Evolutionary conservation across 78 protist genomes (phyloP).

Genomic region (Guillardia theta): DNA sequence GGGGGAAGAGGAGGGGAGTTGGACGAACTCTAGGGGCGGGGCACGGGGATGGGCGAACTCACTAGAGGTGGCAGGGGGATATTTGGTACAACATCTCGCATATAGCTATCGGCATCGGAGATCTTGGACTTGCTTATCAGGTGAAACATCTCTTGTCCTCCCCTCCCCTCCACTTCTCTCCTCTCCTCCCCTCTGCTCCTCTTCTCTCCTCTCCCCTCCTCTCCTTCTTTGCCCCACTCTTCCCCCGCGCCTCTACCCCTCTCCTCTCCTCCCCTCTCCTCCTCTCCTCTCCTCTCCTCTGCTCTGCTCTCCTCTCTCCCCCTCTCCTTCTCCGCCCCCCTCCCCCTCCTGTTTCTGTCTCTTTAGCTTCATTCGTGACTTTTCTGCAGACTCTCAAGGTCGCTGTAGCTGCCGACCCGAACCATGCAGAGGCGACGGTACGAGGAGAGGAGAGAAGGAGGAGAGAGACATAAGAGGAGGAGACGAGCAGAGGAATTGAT

Average conservation of each 20-base stretch:
- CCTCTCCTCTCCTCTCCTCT: background rate
- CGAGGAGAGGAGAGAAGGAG: too few species aligned
- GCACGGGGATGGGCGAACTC: too few species aligned
- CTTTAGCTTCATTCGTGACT: too few species aligned
- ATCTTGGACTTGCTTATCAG: conserved; percentile 70
- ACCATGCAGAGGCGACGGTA: conserved; percentile 64
- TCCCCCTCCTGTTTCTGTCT: too few species aligned
- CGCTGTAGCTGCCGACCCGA: conserved; percentile 50
- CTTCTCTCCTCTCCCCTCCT: background rate
- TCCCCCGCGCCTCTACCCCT: background rate
- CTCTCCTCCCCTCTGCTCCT: background rate
- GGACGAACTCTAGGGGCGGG: too few species aligned
- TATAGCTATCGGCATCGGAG: conserved; percentile 81
- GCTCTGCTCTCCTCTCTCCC: background rate
- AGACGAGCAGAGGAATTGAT: too few species aligned
- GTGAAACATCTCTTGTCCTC: background rate
- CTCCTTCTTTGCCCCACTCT: background rate
- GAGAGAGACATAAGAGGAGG: too few species aligned
- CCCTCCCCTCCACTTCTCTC: background rate
- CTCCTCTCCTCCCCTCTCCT: background rate
- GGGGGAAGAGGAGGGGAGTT: background rate
- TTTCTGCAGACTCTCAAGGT: conserved; percentile 76
- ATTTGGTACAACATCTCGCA: conserved; percentile 71
- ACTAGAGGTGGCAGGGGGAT: too few species aligned
- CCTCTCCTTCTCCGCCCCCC: too few species aligned